Evolutionary conservation across 306 rosid genomes (phyloP), one percentile per base, ranked within the genome.

Genomic region (Glycyrrhiza uralensis): DNA sequence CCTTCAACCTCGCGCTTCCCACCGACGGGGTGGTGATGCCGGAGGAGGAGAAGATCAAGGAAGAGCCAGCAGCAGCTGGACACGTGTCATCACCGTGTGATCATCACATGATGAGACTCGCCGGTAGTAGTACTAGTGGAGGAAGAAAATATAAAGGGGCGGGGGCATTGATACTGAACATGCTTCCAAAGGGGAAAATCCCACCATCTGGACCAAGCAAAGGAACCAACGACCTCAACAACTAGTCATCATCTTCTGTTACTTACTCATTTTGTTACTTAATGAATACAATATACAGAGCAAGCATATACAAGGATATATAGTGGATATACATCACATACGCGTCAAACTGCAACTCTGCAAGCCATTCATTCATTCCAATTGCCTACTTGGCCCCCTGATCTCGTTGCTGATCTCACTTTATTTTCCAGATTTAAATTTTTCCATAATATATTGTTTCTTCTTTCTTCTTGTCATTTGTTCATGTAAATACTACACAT

Each of bases 121-220:
- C 58, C 36, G 42, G 66, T 26, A 52, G 81, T 28, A 66, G n/a
- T n/a, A n/a, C n/a, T n/a, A n/a, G n/a, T n/a, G n/a, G n/a, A n/a
- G n/a, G n/a, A n/a, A n/a, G 83, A 6, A 86, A 84, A 69, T 78
- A 78, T 6, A n/a, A n/a, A n/a, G n/a, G n/a, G n/a, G n/a, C n/a
- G n/a, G 72, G 76, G 4, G 17, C 85, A 0, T 19, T 89, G 74
- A 11, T 85, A 19, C 71, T 94, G 15, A 79, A 69, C 66, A 86
- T 86, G 90, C 93, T 94, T 6, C 93, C 99, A 2, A 94, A 82
- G n/a, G 93, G 88, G 4, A 0, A 3, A 0, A 68, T 72, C 5
- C 83, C 90, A 4, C 67, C 88, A 3, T 85, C 97, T 13, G 99
- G 76, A 39, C 97, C 96, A 44, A 86, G 96, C 91, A 55, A 32